phyloP scores from a whole-genome alignment of 2,329 filamentous ascomycete species.

The Clonostachys rhizophaga region DNA sequence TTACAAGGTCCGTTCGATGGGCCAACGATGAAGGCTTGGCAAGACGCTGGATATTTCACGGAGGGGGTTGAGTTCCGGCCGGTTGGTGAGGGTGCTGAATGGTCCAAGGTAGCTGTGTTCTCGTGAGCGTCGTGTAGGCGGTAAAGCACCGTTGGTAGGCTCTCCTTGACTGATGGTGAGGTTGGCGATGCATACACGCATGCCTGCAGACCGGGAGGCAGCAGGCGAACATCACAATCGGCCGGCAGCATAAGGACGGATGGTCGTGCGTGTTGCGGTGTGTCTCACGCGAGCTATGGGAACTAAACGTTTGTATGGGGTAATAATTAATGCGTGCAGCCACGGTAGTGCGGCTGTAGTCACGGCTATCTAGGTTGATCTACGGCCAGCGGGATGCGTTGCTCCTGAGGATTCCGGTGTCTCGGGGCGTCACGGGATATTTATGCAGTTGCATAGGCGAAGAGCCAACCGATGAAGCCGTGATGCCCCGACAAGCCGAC shows the following conservation, averaged over 20 bases:
- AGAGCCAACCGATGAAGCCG: not conserved
- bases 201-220: too few species aligned
- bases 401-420: not conserved
- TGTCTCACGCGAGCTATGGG: too few species aligned
- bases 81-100: conserved; percentile 2
- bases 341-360: too few species aligned
- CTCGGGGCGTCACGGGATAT: not conserved
- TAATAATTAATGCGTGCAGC: too few species aligned
- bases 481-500: not conserved
- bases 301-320: too few species aligned
- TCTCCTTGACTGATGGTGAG: too few species aligned
- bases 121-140: not conserved
- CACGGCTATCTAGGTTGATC: not conserved
- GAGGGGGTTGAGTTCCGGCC: conserved; percentile 78
- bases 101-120: conserved; percentile 3
- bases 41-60: conserved; percentile 86
- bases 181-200: too few species aligned
- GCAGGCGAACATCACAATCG: too few species aligned
- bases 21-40: conserved; percentile 85
- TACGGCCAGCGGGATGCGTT: not conserved
- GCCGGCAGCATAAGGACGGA: too few species aligned
- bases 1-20: conserved; percentile 86
- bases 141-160: not conserved
- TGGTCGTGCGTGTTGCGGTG: too few species aligned
- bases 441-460: not conserved